These are phyloP conservation scores for Violaceomyces palustris DNA, from an alignment of 1,284 basidiomycete species.

Conservation along the genomic window DNA sequence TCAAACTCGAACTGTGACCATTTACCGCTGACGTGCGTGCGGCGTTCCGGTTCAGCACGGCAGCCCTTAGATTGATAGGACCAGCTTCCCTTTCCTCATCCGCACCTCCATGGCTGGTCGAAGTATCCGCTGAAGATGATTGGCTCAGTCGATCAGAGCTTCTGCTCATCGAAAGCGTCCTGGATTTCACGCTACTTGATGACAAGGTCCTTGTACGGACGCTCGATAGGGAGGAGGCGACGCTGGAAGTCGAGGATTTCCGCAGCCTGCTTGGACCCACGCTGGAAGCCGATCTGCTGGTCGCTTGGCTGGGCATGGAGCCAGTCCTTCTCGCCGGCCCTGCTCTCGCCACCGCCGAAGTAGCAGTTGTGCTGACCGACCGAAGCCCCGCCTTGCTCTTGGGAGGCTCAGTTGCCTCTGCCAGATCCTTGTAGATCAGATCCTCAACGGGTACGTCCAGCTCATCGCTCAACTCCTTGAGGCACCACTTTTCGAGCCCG, in stretches of 20 bases:
- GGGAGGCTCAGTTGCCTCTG: not conserved
- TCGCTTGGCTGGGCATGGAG: not conserved
- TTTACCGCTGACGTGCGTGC: constrained; percentile 24
- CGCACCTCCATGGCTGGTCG: not conserved
- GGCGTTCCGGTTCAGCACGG: constrained; percentile 43
- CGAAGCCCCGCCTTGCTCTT: constrained; percentile 1
- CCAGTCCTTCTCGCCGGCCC: constrained; percentile 6
- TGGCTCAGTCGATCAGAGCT: too few relatives aligned
- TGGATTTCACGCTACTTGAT: too few relatives aligned
- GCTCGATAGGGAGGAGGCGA: too few relatives aligned
- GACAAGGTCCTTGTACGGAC: too few relatives aligned
- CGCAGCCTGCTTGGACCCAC: not conserved
- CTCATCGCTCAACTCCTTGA: constrained; percentile 68
- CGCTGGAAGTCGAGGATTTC: not conserved
- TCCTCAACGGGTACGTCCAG: constrained; percentile 30
- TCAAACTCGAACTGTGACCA: constrained; percentile 15
- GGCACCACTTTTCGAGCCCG: constrained; percentile 71
- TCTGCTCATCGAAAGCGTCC: too few relatives aligned
- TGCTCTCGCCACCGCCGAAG: constrained; percentile 1
- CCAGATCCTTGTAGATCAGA: constrained; percentile 22
- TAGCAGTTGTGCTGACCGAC: not conserved
- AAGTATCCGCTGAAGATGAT: too few relatives aligned
- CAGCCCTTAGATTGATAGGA: constrained; percentile 38
- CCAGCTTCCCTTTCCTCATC: constrained; percentile 37
- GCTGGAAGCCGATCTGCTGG: not conserved